Evolutionary conservation across 2,329 filamentous ascomycete species (phyloP).

Genomic region (Penicillium sp.): DNA sequence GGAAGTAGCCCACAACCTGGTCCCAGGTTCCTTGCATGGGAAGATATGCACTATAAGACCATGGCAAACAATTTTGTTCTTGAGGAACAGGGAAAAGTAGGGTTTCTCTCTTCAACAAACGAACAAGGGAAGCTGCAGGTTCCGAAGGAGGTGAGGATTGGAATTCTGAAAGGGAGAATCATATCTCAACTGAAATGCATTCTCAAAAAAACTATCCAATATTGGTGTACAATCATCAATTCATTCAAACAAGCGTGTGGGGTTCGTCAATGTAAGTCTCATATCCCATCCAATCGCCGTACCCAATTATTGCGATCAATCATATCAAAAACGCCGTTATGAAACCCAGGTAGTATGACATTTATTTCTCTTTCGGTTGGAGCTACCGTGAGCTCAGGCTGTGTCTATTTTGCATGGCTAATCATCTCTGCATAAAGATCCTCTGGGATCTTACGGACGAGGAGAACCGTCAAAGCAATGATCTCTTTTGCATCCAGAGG

Average conservation of each 20-base stretch:
- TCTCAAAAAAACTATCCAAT: neutral
- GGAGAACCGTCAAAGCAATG: conserved; percentile 72
- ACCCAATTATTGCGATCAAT: conserved; percentile 1
- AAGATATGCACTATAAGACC: neutral
- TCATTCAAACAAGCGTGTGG: conserved; percentile 15
- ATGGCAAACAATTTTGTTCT: neutral
- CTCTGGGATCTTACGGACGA: conserved; percentile 81
- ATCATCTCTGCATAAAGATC: conserved; percentile 87
- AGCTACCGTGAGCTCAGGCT: neutral
- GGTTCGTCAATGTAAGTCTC: conserved; percentile 13
- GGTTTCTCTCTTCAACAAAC: neutral
- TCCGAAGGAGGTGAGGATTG: neutral
- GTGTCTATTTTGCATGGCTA: conserved; percentile 57
- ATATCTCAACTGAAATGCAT: neutral
- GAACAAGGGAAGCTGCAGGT: neutral
- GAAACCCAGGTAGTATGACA: neutral
- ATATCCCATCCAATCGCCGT: conserved; percentile 4
- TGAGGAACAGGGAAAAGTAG: neutral
- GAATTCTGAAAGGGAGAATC: no score
- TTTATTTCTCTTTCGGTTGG: neutral
- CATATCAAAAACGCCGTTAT: conserved; percentile 12
- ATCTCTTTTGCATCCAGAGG: conserved; percentile 73
- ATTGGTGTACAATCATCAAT: conserved; percentile 15
- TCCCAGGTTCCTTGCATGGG: neutral
- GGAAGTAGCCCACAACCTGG: neutral